Percentiles rank a stretch among this genome's conserved stretches.
Conservation (phyloP, 148 eudicot species). For the Amaranthus hypochondriacus region DNA sequence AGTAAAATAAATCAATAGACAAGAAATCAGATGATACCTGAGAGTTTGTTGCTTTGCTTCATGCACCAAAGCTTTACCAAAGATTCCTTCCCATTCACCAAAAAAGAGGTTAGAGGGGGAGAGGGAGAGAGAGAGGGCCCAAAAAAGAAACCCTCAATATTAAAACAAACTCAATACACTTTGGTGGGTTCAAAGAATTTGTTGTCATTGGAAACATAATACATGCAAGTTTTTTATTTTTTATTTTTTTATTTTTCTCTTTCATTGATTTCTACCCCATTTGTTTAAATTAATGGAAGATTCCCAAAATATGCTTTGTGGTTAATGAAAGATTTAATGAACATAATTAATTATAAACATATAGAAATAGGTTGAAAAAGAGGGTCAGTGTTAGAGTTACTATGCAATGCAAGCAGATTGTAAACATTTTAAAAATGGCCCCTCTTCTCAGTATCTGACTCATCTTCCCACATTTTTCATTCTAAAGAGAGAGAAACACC, state of each 20-base stretch:
- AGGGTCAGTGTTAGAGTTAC: conserved; percentile 21
- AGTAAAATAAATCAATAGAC: not conserved
- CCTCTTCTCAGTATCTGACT: not conserved
- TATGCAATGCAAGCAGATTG: conserved; percentile 17
- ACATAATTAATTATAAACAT: not conserved
- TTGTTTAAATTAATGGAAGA: conserved; percentile 15
- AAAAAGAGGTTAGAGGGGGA: not conserved
- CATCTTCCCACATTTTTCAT: conserved; percentile 10
- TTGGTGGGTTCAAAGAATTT: not conserved
- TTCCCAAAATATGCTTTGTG: conserved; percentile 25
- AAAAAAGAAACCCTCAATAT: too few relatives aligned
- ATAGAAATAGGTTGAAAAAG: conserved; percentile 12
- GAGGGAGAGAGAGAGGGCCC: not conserved
- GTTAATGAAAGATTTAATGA: conserved; percentile 20
- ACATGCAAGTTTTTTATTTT: conserved; percentile 10
- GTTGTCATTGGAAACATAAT: conserved; percentile 22
- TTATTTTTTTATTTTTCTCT: not conserved
- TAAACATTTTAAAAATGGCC: conserved; percentile 1
- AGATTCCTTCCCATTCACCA: conserved; percentile 13
- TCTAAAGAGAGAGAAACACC: conserved; percentile 7
- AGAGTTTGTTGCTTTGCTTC: not conserved
- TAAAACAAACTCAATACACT: not conserved
- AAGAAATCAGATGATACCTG: conserved; percentile 7
- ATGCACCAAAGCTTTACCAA: not conserved
- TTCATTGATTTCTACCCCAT: not conserved